Evolutionary conservation across 2,329 filamentous ascomycete species (phyloP).

Genomic region (Paecilomyces dactylethromorphus): DNA sequence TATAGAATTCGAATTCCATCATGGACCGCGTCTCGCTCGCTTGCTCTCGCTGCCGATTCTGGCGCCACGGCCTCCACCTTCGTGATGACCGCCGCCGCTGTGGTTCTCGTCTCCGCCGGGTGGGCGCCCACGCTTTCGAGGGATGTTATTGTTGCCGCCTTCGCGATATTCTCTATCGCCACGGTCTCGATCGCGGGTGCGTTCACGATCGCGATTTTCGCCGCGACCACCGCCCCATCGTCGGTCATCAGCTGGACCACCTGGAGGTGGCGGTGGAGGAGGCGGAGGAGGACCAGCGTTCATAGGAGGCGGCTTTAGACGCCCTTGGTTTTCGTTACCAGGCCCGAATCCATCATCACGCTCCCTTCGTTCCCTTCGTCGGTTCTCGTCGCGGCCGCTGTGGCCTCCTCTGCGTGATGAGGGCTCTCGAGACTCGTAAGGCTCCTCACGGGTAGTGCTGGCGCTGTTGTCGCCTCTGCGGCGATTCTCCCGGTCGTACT

Average conservation of each 20-base stretch:
- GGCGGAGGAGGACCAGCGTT: background rate
- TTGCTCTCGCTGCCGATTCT: background rate
- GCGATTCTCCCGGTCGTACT: slow-evolving; percentile 26
- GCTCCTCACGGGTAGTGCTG: slow-evolving; percentile 15
- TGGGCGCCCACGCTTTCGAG: background rate
- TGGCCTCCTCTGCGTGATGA: slow-evolving; percentile 20
- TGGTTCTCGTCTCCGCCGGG: background rate
- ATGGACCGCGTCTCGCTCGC: background rate
- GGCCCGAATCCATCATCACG: slow-evolving; percentile 24
- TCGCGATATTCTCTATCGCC: background rate
- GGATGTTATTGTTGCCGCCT: background rate
- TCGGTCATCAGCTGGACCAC: background rate
- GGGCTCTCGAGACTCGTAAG: slow-evolving; percentile 22
- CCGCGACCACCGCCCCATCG: background rate
- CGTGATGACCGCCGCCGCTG: background rate
- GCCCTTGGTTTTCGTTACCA: slow-evolving; percentile 24
- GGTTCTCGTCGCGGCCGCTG: slow-evolving; percentile 26
- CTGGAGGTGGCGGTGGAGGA: background rate
- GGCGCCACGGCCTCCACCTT: background rate
- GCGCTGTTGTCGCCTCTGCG: slow-evolving; percentile 24
- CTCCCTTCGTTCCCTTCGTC: slow-evolving; percentile 30
- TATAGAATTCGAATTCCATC: background rate
- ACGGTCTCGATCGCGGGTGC: background rate
- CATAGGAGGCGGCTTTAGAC: slow-evolving; percentile 13
- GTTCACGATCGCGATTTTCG: background rate